Conservation (phyloP, 1,139 yeast species). For the Taphrina communis region DNA sequence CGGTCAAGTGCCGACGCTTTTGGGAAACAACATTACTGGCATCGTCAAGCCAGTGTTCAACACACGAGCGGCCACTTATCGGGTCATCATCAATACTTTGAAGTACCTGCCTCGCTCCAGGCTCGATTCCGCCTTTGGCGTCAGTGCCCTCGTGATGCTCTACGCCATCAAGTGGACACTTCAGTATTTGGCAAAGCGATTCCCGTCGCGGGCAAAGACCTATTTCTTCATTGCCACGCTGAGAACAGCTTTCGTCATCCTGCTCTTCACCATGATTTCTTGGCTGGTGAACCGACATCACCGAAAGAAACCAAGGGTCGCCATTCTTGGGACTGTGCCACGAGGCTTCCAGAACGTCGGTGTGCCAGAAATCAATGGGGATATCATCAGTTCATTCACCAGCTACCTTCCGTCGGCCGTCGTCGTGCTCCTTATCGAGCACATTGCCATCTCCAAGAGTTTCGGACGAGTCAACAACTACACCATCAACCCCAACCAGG, state of each 20-base stretch:
- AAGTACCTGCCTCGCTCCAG: slow-evolving; percentile 71
- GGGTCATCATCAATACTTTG: slow-evolving; percentile 72
- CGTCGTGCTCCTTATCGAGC: slow-evolving; percentile 82
- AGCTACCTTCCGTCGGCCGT: slow-evolving; percentile 84
- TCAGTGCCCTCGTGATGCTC: slow-evolving; percentile 70
- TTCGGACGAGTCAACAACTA: slow-evolving; percentile 92
- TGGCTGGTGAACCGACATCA: slow-evolving; percentile 64
- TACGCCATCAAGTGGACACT: slow-evolving; percentile 69
- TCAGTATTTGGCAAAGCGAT: slow-evolving; percentile 67
- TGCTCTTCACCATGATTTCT: slow-evolving; percentile 75
- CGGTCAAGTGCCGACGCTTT: slow-evolving; percentile 85
- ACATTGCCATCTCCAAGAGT: slow-evolving; percentile 90
- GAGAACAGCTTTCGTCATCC: slow-evolving; percentile 79
- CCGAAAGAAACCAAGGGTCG: slow-evolving; percentile 57
- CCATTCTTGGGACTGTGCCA: slow-evolving; percentile 77
- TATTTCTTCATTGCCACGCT: slow-evolving; percentile 76
- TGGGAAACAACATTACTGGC: slow-evolving; percentile 65
- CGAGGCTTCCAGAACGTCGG: slow-evolving; percentile 81
- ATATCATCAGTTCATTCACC: slow-evolving; percentile 66
- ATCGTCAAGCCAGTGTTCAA: slow-evolving; percentile 65
- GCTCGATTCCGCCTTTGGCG: slow-evolving; percentile 87
- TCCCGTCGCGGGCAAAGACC: slow-evolving; percentile 62
- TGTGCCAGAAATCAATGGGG: slow-evolving; percentile 68
- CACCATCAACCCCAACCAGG: slow-evolving; percentile 90
- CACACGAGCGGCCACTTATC: slow-evolving; percentile 73